A percentile compares a stretch with the other conserved stretches of the same genome.
phyloP scores from a whole-genome alignment of 179 eudicot species.

The Patellifolia procumbens region DNA sequence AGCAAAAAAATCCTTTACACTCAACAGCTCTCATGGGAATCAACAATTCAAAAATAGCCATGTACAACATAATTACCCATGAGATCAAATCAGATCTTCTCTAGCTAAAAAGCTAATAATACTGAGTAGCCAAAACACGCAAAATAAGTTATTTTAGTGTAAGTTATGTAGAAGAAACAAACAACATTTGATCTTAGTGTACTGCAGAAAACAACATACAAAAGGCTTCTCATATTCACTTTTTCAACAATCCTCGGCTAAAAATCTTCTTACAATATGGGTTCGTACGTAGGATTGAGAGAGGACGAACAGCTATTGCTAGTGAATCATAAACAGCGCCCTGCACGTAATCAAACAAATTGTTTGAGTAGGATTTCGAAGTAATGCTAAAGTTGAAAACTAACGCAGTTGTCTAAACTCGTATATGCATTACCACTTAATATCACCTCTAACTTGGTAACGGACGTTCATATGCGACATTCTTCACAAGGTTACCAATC shows the following conservation, averaged over 20 bases:
- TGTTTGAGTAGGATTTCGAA: no score
- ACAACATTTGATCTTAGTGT: constrained; percentile 11
- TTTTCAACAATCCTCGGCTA: constrained; percentile 56
- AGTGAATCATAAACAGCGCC: constrained; percentile 52
- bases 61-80: background rate
- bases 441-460: no score
- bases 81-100: background rate
- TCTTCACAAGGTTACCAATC: no score
- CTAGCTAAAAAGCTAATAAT: constrained; percentile 12
- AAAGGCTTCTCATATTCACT: constrained; percentile 34
- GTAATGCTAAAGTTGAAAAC: no score
- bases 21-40: constrained; percentile 16
- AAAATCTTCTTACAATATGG: constrained; percentile 79
- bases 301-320: constrained; percentile 58
- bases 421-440: no score
- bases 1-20: constrained; percentile 19
- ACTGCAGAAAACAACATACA: constrained; percentile 31
- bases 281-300: constrained; percentile 58
- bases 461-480: no score
- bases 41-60: background rate
- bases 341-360: no score
- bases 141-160: constrained; percentile 30
- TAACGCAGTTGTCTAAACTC: background rate
- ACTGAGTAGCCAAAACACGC: background rate
- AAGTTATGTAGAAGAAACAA: constrained; percentile 25